phyloP scores from a whole-genome alignment of 371 early-diverging fungal species.

The Haplosporangium sp. region DNA sequence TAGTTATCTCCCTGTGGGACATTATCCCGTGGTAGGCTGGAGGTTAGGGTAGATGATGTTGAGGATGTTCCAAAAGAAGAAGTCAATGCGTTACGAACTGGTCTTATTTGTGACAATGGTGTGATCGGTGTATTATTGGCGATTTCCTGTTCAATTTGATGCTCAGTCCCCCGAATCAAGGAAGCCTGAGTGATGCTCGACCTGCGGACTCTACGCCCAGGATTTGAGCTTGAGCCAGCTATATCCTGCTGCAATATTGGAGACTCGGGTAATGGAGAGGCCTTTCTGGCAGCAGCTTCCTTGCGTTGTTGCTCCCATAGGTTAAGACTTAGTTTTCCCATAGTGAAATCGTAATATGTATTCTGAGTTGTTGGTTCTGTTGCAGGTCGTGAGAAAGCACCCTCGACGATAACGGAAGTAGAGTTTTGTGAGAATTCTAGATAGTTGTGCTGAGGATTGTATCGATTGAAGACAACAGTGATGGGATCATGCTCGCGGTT shows the following conservation, averaged over 20 bases:
- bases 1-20: constrained; percentile 15
- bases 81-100: constrained; percentile 3
- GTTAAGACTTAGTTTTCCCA: constrained; percentile 32
- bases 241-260: background rate
- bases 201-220: constrained; percentile 6
- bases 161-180: constrained; percentile 23
- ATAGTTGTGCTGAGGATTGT: constrained; percentile 35
- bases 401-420: background rate
- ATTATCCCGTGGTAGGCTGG: background rate
- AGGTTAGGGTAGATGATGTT: background rate
- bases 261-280: background rate
- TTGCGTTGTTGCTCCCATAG: constrained; percentile 32
- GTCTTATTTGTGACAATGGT: constrained; percentile 14
- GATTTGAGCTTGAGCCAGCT: too few relatives aligned
- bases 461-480: constrained; percentile 32
- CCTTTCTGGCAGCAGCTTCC: background rate
- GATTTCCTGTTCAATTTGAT: constrained; percentile 30
- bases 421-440: constrained; percentile 41
- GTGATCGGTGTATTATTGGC: constrained; percentile 17
- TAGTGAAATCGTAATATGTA: constrained; percentile 3
- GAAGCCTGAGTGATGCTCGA: constrained; percentile 35
- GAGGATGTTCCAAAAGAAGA: constrained; percentile 17
- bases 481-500: constrained; percentile 11
- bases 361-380: background rate
- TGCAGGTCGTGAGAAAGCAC: background rate